Conservation (phyloP, 208 protist genomes). For the Lotmaria passim region DNA sequence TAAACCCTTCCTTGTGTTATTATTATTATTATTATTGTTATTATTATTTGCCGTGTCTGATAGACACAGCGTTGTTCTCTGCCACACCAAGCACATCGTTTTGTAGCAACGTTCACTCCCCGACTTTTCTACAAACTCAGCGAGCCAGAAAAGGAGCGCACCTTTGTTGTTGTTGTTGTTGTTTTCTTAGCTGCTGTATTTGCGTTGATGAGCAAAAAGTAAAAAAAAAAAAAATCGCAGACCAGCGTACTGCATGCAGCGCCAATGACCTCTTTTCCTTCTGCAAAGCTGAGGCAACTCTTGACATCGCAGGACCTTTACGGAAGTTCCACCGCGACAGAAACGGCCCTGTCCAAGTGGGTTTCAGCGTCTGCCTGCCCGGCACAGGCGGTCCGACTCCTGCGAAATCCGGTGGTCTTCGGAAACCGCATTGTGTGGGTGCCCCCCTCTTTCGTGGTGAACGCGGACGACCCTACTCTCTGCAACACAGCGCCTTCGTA, state of each 20-base stretch:
- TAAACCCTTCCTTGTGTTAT: too few relatives aligned
- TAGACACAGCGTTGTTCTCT: too few relatives aligned
- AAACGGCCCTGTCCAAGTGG: neutral
- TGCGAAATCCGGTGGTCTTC: neutral
- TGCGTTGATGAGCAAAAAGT: neutral
- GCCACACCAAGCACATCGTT: too few relatives aligned
- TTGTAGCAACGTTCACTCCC: too few relatives aligned
- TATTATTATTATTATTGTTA: too few relatives aligned
- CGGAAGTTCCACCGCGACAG: neutral
- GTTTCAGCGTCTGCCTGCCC: neutral
- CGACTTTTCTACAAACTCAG: too few relatives aligned
- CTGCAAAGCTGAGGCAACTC: neutral
- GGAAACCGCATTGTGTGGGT: neutral
- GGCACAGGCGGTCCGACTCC: neutral
- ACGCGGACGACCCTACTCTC: too few relatives aligned
- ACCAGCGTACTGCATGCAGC: too few relatives aligned
- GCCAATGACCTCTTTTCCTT: neutral
- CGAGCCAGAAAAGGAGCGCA: too few relatives aligned
- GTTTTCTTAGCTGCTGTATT: too few relatives aligned
- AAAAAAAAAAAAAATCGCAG: neutral
- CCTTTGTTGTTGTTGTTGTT: too few relatives aligned
- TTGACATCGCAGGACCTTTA: neutral
- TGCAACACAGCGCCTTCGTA: neutral
- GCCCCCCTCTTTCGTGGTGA: conserved; percentile 8
- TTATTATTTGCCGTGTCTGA: too few relatives aligned